These are phyloP conservation scores for Capronia epimyces DNA, from an alignment of 2,329 filamentous ascomycete genomes.

Conservation along the genomic window DNA sequence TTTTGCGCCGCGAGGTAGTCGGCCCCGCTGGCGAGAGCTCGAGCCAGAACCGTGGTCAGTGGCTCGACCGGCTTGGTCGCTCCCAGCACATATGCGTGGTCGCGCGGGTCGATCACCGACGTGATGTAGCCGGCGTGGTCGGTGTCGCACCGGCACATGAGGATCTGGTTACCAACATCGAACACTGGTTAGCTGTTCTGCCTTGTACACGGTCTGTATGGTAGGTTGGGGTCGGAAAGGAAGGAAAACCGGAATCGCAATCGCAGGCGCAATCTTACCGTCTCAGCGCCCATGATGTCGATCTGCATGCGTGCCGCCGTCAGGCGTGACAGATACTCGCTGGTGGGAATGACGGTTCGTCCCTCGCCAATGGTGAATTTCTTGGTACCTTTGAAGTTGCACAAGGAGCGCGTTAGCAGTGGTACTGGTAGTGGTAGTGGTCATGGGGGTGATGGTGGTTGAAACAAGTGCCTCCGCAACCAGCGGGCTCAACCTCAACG, in stretches of 20 bases:
- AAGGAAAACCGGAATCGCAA: no score
- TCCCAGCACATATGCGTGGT: slow-evolving; percentile 9
- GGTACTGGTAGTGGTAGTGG: not conserved
- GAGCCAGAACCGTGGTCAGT: slow-evolving; percentile 2
- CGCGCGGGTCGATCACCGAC: slow-evolving; percentile 9
- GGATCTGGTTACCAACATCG: not conserved
- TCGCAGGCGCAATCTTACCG: no score
- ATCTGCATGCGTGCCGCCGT: slow-evolving; percentile 7
- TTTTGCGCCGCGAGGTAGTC: slow-evolving; percentile 1
- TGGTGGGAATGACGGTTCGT: slow-evolving; percentile 39
- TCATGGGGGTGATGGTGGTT: no score
- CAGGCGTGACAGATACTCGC: slow-evolving; percentile 31
- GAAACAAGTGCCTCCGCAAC: no score
- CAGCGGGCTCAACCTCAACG: no score
- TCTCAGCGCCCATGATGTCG: slow-evolving; percentile 12
- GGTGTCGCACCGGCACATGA: slow-evolving; percentile 13
- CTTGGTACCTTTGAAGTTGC: slow-evolving; percentile 28
- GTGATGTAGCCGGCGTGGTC: slow-evolving; percentile 10
- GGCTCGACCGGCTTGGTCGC: slow-evolving; percentile 8
- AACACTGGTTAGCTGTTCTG: no score
- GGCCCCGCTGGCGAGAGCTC: slow-evolving; percentile 1
- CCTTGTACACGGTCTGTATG: no score
- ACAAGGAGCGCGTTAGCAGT: not conserved
- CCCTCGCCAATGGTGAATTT: slow-evolving; percentile 42
- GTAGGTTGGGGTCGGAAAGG: no score